Evolutionary conservation across 2,329 filamentous ascomycete genomes (phyloP).

Genomic region (Clonostachys chloroleuca): DNA sequence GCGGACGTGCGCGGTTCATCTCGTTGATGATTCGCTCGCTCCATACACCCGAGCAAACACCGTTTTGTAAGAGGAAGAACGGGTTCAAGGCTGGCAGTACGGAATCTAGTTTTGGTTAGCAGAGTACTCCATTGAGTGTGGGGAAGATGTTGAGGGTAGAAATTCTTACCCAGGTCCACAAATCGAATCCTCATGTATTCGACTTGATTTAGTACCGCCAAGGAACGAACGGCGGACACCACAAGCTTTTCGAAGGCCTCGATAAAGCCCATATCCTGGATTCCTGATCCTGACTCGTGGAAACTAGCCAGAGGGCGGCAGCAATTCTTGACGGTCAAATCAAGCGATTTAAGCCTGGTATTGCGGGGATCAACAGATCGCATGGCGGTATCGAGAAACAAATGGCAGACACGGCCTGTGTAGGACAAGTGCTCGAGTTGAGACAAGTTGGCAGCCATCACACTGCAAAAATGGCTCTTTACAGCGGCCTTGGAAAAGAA

Average conservation of each 20-base stretch:
- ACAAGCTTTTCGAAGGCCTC: conserved; percentile 66
- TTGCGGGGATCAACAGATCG: conserved; percentile 40
- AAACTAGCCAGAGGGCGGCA: conserved; percentile 51
- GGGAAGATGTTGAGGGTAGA: not conserved
- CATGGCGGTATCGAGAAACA: conserved; percentile 61
- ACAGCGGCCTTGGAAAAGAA: conserved; percentile 58
- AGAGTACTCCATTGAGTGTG: not conserved
- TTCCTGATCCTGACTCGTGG: conserved; percentile 63
- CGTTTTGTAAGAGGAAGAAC: conserved; percentile 61
- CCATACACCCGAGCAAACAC: conserved; percentile 66
- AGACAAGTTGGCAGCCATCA: conserved; percentile 56
- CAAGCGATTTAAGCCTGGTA: conserved; percentile 58
- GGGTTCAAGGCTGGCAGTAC: conserved; percentile 68
- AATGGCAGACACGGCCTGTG: conserved; percentile 66
- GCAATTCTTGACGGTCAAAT: conserved; percentile 71
- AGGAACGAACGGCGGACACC: conserved; percentile 54
- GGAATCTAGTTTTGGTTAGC: conserved; percentile 44
- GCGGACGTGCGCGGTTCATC: conserved; percentile 54
- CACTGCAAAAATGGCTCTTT: conserved; percentile 60
- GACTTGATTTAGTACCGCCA: conserved; percentile 55
- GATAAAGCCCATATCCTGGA: conserved; percentile 70
- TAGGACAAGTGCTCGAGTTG: conserved; percentile 65
- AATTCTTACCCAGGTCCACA: conserved; percentile 59
- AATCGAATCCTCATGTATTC: conserved; percentile 68
- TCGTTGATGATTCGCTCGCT: conserved; percentile 61